Conservation (phyloP, 2,329 filamentous ascomycete species). For the Nannizziopsis arthrosporioides region DNA sequence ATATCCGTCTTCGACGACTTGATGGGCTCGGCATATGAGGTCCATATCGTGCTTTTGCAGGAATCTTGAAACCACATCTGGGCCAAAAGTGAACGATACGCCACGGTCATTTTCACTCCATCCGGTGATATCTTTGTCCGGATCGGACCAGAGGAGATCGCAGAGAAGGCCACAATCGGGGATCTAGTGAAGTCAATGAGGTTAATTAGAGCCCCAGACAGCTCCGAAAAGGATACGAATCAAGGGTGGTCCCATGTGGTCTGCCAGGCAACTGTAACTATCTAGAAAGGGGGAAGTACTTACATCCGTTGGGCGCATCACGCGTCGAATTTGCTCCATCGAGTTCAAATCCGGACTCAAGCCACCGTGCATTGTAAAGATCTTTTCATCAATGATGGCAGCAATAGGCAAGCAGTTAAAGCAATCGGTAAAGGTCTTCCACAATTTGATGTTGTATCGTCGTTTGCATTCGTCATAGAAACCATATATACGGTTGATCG, state of each 20-base stretch:
- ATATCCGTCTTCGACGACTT: slow-evolving; percentile 97
- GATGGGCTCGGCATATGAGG: slow-evolving; percentile 94
- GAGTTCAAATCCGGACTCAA: slow-evolving; percentile 95
- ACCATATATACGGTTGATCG: slow-evolving; percentile 97
- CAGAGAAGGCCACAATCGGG: slow-evolving; percentile 95
- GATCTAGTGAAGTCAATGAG: slow-evolving; percentile 53
- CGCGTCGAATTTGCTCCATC: slow-evolving; percentile 98
- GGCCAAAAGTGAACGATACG: slow-evolving; percentile 96
- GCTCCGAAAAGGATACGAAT: slow-evolving; percentile 4
- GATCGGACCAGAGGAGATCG: slow-evolving; percentile 96
- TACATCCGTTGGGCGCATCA: slow-evolving; percentile 98
- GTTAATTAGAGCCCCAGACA: slow-evolving; percentile 24
- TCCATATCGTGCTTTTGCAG: slow-evolving; percentile 99
- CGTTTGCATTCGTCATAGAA: slow-evolving; percentile 99
- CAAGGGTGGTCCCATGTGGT: not conserved
- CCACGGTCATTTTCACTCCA: slow-evolving; percentile 99
- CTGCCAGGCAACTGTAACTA: slow-evolving; percentile 10
- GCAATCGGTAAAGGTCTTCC: slow-evolving; percentile 99
- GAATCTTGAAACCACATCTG: slow-evolving; percentile 93
- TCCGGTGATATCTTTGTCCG: slow-evolving; percentile 96
- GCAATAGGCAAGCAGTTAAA: slow-evolving; percentile 99
- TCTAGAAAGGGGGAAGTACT: slow-evolving; percentile 33
- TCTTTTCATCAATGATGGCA: slow-evolving; percentile 99
- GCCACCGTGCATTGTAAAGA: slow-evolving; percentile 99
- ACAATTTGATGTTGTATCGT: slow-evolving; percentile 97